phyloP scores from a whole-genome alignment of 2,329 filamentous ascomycete species.

The Alternaria sp. region DNA sequence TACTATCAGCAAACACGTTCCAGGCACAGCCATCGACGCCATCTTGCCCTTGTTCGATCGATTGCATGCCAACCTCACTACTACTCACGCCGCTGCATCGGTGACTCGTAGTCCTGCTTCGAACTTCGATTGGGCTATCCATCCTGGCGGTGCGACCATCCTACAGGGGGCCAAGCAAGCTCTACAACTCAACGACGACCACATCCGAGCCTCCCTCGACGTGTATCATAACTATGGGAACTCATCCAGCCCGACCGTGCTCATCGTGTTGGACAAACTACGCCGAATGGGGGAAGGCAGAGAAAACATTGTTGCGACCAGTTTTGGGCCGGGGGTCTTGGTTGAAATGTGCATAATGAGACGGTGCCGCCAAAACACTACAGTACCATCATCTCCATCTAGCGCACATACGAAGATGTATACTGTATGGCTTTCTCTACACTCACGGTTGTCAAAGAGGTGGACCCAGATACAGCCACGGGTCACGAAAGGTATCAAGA shows the following conservation, averaged over 20 bases:
- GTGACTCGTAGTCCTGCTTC: conserved; percentile 46
- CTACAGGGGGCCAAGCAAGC: conserved; percentile 66
- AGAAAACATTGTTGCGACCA: conserved; percentile 70
- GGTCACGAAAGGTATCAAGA: neutral
- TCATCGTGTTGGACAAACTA: conserved; percentile 69
- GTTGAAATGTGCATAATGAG: conserved; percentile 73
- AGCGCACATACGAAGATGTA: neutral
- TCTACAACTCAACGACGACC: conserved; percentile 65
- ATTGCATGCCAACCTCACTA: conserved; percentile 6
- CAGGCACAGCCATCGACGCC: conserved; percentile 19
- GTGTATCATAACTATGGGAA: conserved; percentile 73
- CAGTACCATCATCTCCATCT: neutral
- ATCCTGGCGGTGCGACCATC: conserved; percentile 72
- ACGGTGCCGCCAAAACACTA: conserved; percentile 35
- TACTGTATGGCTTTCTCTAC: neutral
- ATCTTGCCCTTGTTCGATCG: conserved; percentile 43
- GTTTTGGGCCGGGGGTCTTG: conserved; percentile 72
- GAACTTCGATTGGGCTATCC: conserved; percentile 76
- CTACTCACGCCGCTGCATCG: conserved; percentile 39
- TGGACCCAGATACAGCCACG: neutral
- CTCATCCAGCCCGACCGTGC: conserved; percentile 70
- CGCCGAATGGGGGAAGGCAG: conserved; percentile 52
- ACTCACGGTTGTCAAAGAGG: neutral
- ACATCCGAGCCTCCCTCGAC: conserved; percentile 73
- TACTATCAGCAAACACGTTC: conserved; percentile 30